Evolutionary conservation across 768 basidiomycete species (phyloP), one percentile per base, ranked within the genome.

Genomic region (Pleurotus salmoneostramineus): DNA sequence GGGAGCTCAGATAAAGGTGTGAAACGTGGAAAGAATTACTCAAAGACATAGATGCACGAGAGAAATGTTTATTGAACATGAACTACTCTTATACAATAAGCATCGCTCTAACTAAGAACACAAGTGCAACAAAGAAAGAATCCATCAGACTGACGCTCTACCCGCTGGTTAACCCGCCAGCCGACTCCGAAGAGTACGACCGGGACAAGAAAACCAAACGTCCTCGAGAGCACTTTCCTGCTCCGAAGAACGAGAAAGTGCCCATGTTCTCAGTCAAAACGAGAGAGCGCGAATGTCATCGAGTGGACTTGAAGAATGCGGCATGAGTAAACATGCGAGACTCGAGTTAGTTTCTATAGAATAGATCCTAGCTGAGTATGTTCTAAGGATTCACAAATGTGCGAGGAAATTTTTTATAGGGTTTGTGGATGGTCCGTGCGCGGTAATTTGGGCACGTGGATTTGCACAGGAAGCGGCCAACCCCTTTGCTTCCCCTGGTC

Each of bases 311-410:
- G 79, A 82, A 81, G 75, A 73, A 77, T 78, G 79, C 65, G 82
- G 82, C 82, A 84, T 79, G 81, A 75, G 73, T 82, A 83, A 81
- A 83, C 81, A 82, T 83, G 82, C 83, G 79, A 83, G 81, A 83
- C 81, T 82, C 82, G 81, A 62, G 83, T 83, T 80, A 83, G 82
- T 80, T 80, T 78, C 82, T 83, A 83, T 83, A 82, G 68, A 83
- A 83, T 81, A 83, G 82, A 83, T 83, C 83, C 82, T 83, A 62
- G 82, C 80, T 82, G 83, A 83, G 82, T 83, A 83, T 83, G 81
- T 81, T 83, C 83, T 82, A 60, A 71, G 65, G 81, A 72, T 70
- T 68, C 63, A 64, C 0, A 11, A 0, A 17, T 55, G 34, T 57
- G 47, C n/a, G 58, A 14, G 40, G 34, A 35, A 0, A 48, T 37